Percentiles rank a stretch among this genome's conserved stretches.
Conservation (phyloP, 2,329 filamentous ascomycete species). For the Fusarium verrucosum region DNA sequence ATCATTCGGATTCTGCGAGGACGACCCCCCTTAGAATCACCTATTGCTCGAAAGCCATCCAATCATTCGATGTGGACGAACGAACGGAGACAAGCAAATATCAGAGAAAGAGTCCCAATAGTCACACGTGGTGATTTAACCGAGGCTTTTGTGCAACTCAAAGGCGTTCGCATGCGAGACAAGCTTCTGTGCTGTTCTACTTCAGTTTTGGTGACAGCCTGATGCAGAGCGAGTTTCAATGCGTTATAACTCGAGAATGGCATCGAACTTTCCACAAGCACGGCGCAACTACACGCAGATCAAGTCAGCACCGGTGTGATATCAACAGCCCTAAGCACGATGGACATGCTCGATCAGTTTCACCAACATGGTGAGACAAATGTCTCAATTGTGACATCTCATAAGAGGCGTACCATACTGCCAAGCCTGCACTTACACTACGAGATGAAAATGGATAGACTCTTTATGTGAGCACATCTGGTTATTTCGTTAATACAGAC, state of each 20-base stretch:
- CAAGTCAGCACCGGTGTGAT: neutral
- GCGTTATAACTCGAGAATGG: constrained; percentile 56
- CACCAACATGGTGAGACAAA: neutral
- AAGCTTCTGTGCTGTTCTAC: constrained; percentile 46
- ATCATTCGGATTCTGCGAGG: neutral
- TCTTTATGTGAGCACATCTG: neutral
- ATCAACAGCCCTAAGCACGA: neutral
- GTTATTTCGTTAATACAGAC: neutral
- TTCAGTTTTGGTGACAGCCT: constrained; percentile 70
- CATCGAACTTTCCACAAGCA: neutral
- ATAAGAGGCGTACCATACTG: neutral
- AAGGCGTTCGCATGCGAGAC: neutral
- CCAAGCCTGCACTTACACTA: neutral
- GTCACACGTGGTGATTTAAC: neutral
- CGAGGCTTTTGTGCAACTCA: neutral
- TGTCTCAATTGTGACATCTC: neutral
- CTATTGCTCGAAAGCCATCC: neutral
- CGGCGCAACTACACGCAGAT: neutral
- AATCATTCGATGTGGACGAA: neutral
- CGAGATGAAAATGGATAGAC: neutral
- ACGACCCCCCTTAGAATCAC: neutral
- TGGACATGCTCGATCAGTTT: neutral
- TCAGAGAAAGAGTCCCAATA: neutral
- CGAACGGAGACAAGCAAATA: neutral
- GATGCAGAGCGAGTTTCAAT: constrained; percentile 71